These are phyloP conservation scores for Hanseniaspora sp. DNA, from an alignment of 1,139 yeast genomes.

Conservation along the genomic window DNA sequence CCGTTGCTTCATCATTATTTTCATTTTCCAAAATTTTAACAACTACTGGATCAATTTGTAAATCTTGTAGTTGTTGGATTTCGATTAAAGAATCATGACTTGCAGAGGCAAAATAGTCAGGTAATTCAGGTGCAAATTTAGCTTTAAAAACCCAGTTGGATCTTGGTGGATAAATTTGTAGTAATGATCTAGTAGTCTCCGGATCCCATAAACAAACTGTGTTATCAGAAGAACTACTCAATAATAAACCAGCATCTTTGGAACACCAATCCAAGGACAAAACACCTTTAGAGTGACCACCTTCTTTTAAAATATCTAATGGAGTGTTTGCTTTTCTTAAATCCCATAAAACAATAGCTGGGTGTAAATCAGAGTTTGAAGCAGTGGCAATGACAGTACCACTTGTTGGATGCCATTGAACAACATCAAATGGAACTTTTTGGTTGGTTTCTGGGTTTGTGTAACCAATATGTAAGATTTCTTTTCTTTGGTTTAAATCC, in stretches of 20 bases:
- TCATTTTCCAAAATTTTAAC: conserved; percentile 25
- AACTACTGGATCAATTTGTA: conserved; percentile 32
- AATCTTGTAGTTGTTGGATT: conserved; percentile 78
- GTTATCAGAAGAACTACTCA: conserved; percentile 89
- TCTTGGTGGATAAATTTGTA: conserved; percentile 81
- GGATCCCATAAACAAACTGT: conserved; percentile 89
- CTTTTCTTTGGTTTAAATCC: conserved; percentile 82
- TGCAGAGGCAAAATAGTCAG: conserved; percentile 87
- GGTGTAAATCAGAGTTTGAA: conserved; percentile 67
- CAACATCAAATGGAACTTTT: conserved; percentile 56
- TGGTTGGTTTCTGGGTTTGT: conserved; percentile 37
- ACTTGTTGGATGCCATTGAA: conserved; percentile 76
- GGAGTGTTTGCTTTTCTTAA: conserved; percentile 88
- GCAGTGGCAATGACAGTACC: conserved; percentile 84
- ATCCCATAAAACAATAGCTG: conserved; percentile 85
- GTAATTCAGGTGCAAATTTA: conserved; percentile 74
- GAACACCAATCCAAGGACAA: conserved; percentile 88
- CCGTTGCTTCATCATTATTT: conserved; percentile 9
- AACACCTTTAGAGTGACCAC: conserved; percentile 81
- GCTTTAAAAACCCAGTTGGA: conserved; percentile 92
- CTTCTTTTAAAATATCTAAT: conserved; percentile 44
- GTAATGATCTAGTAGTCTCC: conserved; percentile 39
- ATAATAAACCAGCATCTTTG: conserved; percentile 63
- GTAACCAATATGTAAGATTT: conserved; percentile 71
- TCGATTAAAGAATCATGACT: conserved; percentile 81